phyloP scores from a whole-genome alignment of 306 rosid genomes.

The Castanea mollissima region DNA sequence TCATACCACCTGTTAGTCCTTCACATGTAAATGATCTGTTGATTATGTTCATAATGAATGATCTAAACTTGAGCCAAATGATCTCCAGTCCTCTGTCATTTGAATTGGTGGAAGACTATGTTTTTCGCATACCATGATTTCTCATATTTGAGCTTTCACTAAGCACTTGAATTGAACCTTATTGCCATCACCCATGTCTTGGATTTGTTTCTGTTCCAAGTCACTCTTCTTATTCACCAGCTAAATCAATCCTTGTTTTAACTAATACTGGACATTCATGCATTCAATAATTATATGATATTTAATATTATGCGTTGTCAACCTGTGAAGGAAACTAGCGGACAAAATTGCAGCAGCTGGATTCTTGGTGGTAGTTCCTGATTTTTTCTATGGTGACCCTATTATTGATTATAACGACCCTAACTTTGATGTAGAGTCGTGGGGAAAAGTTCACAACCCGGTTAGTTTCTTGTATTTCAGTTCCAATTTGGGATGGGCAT shows the following conservation, averaged over 20 bases:
- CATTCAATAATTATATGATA: no score
- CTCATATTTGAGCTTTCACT: neutral
- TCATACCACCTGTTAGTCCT: neutral
- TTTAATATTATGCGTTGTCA: no score
- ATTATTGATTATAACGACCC: conserved; percentile 21
- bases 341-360: conserved; percentile 54
- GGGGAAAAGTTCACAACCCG: conserved; percentile 39
- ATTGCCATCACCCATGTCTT: no score
- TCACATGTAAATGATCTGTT: neutral
- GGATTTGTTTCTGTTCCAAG: no score
- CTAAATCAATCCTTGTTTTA: no score
- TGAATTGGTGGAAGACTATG: no score
- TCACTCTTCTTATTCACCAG: no score
- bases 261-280: no score
- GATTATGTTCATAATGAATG: neutral
- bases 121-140: neutral
- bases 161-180: neutral
- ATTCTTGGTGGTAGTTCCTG: conserved; percentile 62
- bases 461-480: conserved; percentile 19
- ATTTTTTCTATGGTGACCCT: conserved; percentile 43
- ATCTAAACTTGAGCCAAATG: neutral
- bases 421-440: conserved; percentile 9
- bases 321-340: neutral
- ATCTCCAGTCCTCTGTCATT: no score
- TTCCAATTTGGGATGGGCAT: neutral